These are phyloP conservation scores for Spongospora subterranea DNA, from an alignment of 208 protist genomes.

Conservation along the genomic window DNA sequence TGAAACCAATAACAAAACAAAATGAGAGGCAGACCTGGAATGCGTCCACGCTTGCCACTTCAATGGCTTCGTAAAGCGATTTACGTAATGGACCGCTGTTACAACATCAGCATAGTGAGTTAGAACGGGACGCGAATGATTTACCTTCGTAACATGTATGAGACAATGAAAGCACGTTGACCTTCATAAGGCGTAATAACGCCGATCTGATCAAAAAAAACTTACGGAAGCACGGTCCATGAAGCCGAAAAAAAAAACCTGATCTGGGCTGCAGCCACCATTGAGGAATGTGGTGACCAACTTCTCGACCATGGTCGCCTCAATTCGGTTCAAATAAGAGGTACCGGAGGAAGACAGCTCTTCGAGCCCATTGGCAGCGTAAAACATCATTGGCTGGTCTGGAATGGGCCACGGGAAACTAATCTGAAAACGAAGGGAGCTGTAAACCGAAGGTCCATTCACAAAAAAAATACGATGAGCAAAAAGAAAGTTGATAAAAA, in stretches of 20 bases:
- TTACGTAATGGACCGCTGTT: constrained; percentile 77
- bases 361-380: constrained; percentile 84
- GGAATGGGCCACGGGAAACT: constrained; percentile 87
- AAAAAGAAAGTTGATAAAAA: background rate
- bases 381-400: constrained; percentile 91
- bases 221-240: background rate
- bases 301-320: constrained; percentile 85
- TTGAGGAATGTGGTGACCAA: constrained; percentile 88
- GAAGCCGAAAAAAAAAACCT: background rate
- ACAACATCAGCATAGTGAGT: background rate
- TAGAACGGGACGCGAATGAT: background rate
- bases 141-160: constrained; percentile 76
- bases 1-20: no score
- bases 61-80: constrained; percentile 84
- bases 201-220: constrained; percentile 85
- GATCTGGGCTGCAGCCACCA: background rate
- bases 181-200: constrained; percentile 97
- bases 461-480: background rate
- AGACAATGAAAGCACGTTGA: constrained; percentile 88
- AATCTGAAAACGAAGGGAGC: background rate
- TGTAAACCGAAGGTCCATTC: no score
- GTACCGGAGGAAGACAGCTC: constrained; percentile 88
- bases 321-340: constrained; percentile 92
- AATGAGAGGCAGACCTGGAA: constrained; percentile 81
- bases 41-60: constrained; percentile 89